These are phyloP conservation scores for Fomitopsis pulvina DNA, from an alignment of 768 basidiomycete species.

Conservation along the genomic window DNA sequence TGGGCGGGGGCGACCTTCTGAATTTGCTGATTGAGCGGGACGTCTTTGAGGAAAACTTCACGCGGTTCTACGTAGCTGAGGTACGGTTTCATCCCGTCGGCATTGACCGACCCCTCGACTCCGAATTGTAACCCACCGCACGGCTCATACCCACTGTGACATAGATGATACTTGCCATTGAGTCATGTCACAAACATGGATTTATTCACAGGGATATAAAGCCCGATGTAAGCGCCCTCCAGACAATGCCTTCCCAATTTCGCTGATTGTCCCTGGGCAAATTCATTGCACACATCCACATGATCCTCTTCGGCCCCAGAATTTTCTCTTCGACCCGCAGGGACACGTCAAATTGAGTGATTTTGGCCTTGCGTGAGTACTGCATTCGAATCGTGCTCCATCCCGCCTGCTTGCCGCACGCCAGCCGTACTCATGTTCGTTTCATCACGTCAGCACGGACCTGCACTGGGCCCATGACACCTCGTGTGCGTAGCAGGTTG, in stretches of 20 bases:
- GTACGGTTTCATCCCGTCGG: slow-evolving; percentile 34
- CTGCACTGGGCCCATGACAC: slow-evolving; percentile 98
- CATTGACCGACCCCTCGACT: slow-evolving; percentile 10
- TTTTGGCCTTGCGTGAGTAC: slow-evolving; percentile 88
- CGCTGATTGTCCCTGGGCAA: background rate
- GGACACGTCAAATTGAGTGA: slow-evolving; percentile 95
- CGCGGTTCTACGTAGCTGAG: slow-evolving; percentile 93
- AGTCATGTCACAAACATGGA: slow-evolving; percentile 88
- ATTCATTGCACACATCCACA: too few species aligned
- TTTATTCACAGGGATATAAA: slow-evolving; percentile 99
- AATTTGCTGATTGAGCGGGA: slow-evolving; percentile 92
- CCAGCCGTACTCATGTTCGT: background rate
- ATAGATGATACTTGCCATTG: slow-evolving; percentile 91
- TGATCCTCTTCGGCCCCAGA: slow-evolving; percentile 38
- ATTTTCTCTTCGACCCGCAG: slow-evolving; percentile 90
- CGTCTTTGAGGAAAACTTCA: slow-evolving; percentile 86
- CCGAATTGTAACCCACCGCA: slow-evolving; percentile 9
- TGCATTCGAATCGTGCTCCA: slow-evolving; percentile 10
- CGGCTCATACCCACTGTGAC: slow-evolving; percentile 1
- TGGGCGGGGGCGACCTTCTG: slow-evolving; percentile 95
- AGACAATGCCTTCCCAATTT: background rate
- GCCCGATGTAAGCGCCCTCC: slow-evolving; percentile 62
- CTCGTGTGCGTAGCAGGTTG: slow-evolving; percentile 46
- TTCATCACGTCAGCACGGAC: slow-evolving; percentile 54
- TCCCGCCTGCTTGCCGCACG: slow-evolving; percentile 1